Conservation (phyloP, 495 filamentous ascomycete genomes). For the Melanomma pulvis-pyrius region DNA sequence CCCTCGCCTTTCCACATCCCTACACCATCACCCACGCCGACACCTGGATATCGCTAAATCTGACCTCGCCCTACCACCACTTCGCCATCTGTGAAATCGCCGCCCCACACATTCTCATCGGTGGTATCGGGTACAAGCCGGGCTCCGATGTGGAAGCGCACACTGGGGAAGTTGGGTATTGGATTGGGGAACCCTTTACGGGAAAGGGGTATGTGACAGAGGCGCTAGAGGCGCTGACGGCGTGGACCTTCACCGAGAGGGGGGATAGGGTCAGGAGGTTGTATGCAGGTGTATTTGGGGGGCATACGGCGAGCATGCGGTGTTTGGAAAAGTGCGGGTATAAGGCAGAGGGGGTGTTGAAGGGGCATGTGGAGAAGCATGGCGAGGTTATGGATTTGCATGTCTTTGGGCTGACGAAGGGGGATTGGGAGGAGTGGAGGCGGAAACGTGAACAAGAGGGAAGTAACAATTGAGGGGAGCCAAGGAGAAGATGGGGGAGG, state of each 20-base stretch:
- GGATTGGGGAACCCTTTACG: slow-evolving; percentile 42
- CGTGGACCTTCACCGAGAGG: slow-evolving; percentile 37
- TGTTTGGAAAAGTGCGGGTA: slow-evolving; percentile 41
- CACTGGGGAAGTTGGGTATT: slow-evolving; percentile 44
- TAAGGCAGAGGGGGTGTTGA: slow-evolving; percentile 37
- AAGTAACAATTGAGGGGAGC: background rate
- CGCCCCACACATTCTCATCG: slow-evolving; percentile 32
- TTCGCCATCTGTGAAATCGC: slow-evolving; percentile 31
- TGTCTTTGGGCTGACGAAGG: slow-evolving; percentile 28
- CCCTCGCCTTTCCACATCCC: slow-evolving; percentile 40
- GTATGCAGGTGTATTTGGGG: slow-evolving; percentile 30
- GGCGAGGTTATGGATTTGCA: slow-evolving; percentile 35
- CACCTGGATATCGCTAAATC: slow-evolving; percentile 36
- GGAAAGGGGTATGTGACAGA: slow-evolving; percentile 38
- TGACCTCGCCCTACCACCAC: slow-evolving; percentile 15
- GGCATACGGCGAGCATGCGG: slow-evolving; percentile 39
- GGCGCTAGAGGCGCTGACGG: slow-evolving; percentile 36
- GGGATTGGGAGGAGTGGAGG: slow-evolving; percentile 30
- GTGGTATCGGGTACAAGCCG: slow-evolving; percentile 41
- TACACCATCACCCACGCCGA: slow-evolving; percentile 40
- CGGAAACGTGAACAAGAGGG: background rate
- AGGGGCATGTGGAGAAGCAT: slow-evolving; percentile 37
- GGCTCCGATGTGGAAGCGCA: slow-evolving; percentile 39
- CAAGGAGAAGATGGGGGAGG: background rate
- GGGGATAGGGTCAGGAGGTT: slow-evolving; percentile 29